Percentiles rank a stretch among this genome's conserved stretches.
phyloP scores from a whole-genome alignment of 139 green algal species.

The Haematococcus sp. region DNA sequence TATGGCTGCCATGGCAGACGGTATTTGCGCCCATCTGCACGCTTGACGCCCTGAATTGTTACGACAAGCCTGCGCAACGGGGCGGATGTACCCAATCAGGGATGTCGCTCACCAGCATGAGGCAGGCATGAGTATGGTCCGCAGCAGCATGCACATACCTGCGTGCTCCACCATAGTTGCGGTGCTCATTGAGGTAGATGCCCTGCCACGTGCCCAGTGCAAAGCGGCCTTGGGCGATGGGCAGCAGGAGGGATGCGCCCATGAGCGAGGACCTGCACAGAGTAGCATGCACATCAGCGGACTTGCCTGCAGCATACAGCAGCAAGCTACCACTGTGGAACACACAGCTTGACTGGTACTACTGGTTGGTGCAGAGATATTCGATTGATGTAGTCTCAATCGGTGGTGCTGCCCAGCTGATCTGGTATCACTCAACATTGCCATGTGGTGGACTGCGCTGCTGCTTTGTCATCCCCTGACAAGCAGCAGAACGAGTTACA shows the following conservation, averaged over 20 bases:
- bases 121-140: too few relatives aligned
- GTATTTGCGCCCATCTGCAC: too few relatives aligned
- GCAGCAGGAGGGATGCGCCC: constrained; percentile 58
- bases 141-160: too few relatives aligned
- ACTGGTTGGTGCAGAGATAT: not conserved
- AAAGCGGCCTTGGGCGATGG: constrained; percentile 54
- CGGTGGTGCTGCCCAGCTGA: not conserved
- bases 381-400: not conserved
- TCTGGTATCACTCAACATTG: not conserved
- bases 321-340: not conserved
- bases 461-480: too few relatives aligned
- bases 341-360: not conserved
- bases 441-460: not conserved
- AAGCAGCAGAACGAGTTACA: too few relatives aligned
- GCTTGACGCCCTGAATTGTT: too few relatives aligned
- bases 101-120: too few relatives aligned
- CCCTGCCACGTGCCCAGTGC: constrained; percentile 78
- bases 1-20: too few relatives aligned
- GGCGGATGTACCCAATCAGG: too few relatives aligned
- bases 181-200: constrained; percentile 80
- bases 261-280: constrained; percentile 68
- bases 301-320: too few relatives aligned
- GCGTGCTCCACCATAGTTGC: too few relatives aligned
- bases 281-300: not conserved
- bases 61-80: too few relatives aligned